Evolutionary conservation across 495 filamentous ascomycete genomes (phyloP), one percentile per base, ranked within the genome.

Genomic region (Penicillium crystallinum): DNA sequence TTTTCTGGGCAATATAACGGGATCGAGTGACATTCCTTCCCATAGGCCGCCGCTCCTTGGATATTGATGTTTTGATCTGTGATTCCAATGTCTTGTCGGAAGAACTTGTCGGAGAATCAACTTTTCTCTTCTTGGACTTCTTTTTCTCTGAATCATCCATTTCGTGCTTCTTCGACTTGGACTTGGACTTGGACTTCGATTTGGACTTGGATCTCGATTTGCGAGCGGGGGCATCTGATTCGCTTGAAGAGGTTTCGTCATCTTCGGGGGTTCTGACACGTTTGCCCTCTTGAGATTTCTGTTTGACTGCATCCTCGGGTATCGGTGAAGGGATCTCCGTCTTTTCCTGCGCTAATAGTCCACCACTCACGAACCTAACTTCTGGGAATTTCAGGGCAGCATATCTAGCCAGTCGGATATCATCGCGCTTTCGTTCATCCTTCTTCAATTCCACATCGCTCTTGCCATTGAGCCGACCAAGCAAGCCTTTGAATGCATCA

Each of bases 401-500:
- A 62, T 88, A 90, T 27, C 82, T 70, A 48, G 79, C 84, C 39
- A 86, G 72, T 66, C 84, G 84, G 29, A 83, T 65, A 54, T 84
- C 80, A 19, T 82, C 79, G 54, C 82, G 71, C 34, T 68, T 76
- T 47, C 77, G 72, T 66, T 81, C 73, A 59, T 96, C 86, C 52
- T 79, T 73, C 63, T 82, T 74, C 45, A 92, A 65, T 48, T 81
- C 76, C 22, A 70, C 78, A 50, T 89, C 87, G 34, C 77, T 82
- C 66, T 90, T 95, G 19, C 92, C 92, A 68, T 97, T 98, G 39
- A 98, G 71, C 41, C 92, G 77, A 40, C 93, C 91, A 17, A 98
- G 75, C 2, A 98, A 66, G 51, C 83, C 83, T 61, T 91, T 88
- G 56, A 97, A 90, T 3, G 80, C 86, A 58, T 90, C 86, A 11